Evolutionary conservation across 1,139 yeast genomes (phyloP), one percentile per base, ranked within the genome.

Genomic region (Protomyces pachydermus): DNA sequence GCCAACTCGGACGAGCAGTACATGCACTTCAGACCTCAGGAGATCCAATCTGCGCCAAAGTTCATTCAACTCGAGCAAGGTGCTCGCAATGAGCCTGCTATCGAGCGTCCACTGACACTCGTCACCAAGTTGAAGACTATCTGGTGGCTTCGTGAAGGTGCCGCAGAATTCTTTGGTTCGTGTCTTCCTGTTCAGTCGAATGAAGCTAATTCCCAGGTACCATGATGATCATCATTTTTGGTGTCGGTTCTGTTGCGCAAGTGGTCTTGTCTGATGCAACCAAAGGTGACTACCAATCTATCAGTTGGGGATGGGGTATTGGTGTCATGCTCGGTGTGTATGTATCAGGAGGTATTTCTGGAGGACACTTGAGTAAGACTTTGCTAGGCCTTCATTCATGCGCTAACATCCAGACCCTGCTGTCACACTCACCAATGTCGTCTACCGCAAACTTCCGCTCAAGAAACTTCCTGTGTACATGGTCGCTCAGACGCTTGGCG

Each of bases 221-320:
- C 25, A 54, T 65, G 67, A 37, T 65, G 48, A 57, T 65, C 53
- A 54, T 65, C 64, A 51, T 65, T 18, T 65, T 56, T 32, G 67
- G 65, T 28, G 61, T 37, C 10, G 65, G 64, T 4, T 23, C 28
- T 3, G 62, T 60, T n/a, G 60, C 56, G 9, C 61, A 54, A 35
- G 76, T 73, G 51, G 72, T 71, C 46, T 65, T 76, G 12, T 76
- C 81, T 3, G 62, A 67, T 3, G 75, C 74, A 37, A 66, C 69
- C 3, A 75, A 76, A 37, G 83, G 83, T 69, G 73, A 75, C 54
- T 77, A 76, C 65, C 78, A 76, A 57, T 75, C 78, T 25, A 73
- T 80, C 65, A 78, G 80, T 8, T 71, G 80, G 65, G 76, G 79
- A 34, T 81, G 83, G 83, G 84, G 82, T 57, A 75, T 80, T 48